These are phyloP conservation scores for Corynascus novoguineensis DNA, from an alignment of 495 filamentous ascomycete genomes.

Conservation along the genomic window DNA sequence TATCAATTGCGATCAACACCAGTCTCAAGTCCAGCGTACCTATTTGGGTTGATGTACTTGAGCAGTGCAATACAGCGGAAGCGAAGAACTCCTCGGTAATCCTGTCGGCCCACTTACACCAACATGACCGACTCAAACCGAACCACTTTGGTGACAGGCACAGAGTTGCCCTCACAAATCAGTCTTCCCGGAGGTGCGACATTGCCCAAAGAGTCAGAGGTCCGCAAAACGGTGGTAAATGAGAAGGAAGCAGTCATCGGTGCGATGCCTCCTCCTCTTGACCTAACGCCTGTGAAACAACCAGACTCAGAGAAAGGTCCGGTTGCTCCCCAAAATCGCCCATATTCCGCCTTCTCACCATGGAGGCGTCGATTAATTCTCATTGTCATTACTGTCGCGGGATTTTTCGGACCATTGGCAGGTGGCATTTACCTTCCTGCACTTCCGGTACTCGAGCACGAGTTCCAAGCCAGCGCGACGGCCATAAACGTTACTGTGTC, in stretches of 20 bases:
- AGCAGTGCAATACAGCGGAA: too few species aligned
- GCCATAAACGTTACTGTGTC: conserved; percentile 16
- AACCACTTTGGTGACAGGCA: background rate
- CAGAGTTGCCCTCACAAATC: background rate
- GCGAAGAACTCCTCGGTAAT: background rate
- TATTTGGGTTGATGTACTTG: background rate
- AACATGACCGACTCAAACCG: background rate
- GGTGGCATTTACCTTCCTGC: conserved; percentile 15
- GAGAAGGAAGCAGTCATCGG: background rate
- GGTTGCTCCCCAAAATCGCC: background rate
- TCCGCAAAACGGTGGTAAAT: background rate
- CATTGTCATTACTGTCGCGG: conserved; percentile 3
- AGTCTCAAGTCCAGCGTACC: background rate
- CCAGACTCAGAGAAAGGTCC: background rate
- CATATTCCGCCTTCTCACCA: conserved; percentile 14
- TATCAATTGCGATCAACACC: background rate
- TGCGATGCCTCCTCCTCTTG: background rate
- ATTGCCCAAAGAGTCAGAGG: background rate
- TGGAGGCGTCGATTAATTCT: conserved; percentile 9
- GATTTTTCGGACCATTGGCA: conserved; percentile 12
- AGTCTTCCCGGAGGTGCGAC: background rate
- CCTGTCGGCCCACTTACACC: background rate
- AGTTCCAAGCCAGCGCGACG: conserved; percentile 13
- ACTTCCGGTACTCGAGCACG: conserved; percentile 9
- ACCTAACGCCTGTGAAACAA: background rate